Base-by-base conservation (phyloP, 2,329 filamentous ascomycete species). In the Sporothrix pseudoabietina region DNA sequence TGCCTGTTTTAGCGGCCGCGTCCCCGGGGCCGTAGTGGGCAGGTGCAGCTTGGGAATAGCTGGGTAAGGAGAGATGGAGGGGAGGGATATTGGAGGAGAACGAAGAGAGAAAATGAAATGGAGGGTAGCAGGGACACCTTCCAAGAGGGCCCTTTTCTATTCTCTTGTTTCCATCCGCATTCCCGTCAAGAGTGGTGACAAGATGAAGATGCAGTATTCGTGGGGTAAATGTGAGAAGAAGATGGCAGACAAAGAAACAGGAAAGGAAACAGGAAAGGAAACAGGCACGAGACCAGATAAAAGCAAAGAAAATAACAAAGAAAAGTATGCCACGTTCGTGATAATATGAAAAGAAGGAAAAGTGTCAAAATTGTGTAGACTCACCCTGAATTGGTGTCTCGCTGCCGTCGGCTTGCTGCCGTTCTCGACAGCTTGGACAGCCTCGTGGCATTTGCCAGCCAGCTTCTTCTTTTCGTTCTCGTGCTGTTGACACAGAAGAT, bases 401-500 rank as follows among this genome's bases (percentile, higher is more conserved):
- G 16, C 47, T n/a, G 16, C 16, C 59, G 19, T 71, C 54, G 10
- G 41, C 73, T 14, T 72, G 66, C 5, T 61, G 73, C 4, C 59
- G 71, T 4, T 69, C 39, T 0, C 41, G 59, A 12, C 73, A 74
- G 32, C 73, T 68, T 16, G 73, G 73, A 35, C 73, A 74, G 4
- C 71, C 73, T 12, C 65, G 55, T n/a, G 69, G 44, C 57, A 39
- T 66, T 26, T 69, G 66, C 66, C 66, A 69, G 19, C 41, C 57
- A 10, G 41, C 57, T 26, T 49, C 69, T 52, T 44, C 22, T 9
- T 54, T 65, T 5, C 19, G 35, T 41, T 69, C 66, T 32, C 30
- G 32, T 1, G 30, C 10, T 12, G 35, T 63, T 9, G 19, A 22
- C 12, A 41, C 6, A 63, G 10, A 30, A 4, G 22, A 19, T 30